A percentile compares a stretch with the other conserved stretches of the same genome.
Conservation (phyloP, 2,329 filamentous ascomycete genomes). For the Thelonectria rubi region DNA sequence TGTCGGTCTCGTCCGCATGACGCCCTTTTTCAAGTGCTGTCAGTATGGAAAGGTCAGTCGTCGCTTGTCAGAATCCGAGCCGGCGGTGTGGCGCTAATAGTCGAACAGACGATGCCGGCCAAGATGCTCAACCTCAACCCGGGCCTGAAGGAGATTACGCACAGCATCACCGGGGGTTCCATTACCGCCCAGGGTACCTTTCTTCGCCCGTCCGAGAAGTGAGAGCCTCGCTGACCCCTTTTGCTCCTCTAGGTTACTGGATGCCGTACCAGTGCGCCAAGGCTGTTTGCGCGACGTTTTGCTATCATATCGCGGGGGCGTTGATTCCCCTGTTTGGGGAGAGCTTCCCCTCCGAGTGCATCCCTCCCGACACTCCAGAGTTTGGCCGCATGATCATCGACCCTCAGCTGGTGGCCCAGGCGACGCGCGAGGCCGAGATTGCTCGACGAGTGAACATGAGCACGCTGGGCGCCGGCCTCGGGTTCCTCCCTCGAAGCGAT, state of each 20-base stretch:
- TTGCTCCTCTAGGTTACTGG: slow-evolving; percentile 79
- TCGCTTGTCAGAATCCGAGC: neutral
- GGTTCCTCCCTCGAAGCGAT: slow-evolving; percentile 34
- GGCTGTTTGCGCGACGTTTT: slow-evolving; percentile 90
- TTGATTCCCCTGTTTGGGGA: slow-evolving; percentile 91
- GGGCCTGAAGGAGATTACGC: slow-evolving; percentile 86
- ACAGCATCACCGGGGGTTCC: slow-evolving; percentile 93
- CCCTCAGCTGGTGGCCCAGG: slow-evolving; percentile 60
- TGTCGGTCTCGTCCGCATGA: slow-evolving; percentile 90
- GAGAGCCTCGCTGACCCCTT: slow-evolving; percentile 22
- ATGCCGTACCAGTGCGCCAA: slow-evolving; percentile 89
- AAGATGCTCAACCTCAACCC: slow-evolving; percentile 83
- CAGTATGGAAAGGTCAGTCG: slow-evolving; percentile 81
- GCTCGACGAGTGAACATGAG: slow-evolving; percentile 33
- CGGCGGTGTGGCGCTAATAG: slow-evolving; percentile 26
- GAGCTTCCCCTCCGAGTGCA: slow-evolving; percentile 78
- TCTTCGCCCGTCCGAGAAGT: neutral
- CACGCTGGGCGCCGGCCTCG: slow-evolving; percentile 19
- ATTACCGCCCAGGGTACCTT: slow-evolving; percentile 85
- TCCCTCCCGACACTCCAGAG: slow-evolving; percentile 67
- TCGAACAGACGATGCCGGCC: slow-evolving; percentile 80
- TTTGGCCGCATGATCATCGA: slow-evolving; percentile 75
- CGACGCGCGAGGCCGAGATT: slow-evolving; percentile 58
- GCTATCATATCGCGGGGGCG: slow-evolving; percentile 81
- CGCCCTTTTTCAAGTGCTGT: slow-evolving; percentile 91